These are phyloP conservation scores for Leishmania arabica DNA, from an alignment of 208 protist species.

Conservation along the genomic window DNA sequence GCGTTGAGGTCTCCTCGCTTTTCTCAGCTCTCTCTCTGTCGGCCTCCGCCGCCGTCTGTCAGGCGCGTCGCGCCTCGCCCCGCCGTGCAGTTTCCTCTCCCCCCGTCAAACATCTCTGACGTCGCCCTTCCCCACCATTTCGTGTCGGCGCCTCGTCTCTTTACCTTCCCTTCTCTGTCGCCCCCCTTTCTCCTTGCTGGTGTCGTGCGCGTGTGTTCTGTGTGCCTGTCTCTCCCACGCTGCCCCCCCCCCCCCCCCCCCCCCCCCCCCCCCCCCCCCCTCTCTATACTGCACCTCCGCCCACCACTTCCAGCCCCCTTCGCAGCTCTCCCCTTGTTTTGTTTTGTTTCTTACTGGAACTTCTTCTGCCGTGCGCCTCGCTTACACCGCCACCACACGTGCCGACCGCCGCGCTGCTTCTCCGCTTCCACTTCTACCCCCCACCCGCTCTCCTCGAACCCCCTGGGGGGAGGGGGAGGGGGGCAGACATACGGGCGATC, in stretches of 20 bases:
- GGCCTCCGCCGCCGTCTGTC: neutral
- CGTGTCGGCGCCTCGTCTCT: neutral
- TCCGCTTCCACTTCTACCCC: neutral
- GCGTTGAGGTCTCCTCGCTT: neutral
- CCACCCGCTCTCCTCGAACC: neutral
- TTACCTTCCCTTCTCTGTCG: neutral
- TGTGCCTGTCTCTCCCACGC: neutral
- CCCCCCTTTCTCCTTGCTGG: neutral
- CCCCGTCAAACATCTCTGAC: neutral
- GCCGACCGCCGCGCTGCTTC: neutral
- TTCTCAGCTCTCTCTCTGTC: neutral
- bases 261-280: no score
- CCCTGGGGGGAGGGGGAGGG: neutral
- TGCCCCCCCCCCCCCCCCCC: neutral
- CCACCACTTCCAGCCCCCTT: neutral
- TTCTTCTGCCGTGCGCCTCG: neutral
- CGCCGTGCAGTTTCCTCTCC: neutral
- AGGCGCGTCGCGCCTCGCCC: neutral
- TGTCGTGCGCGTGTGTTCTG: neutral
- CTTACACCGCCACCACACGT: neutral
- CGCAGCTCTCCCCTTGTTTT: neutral
- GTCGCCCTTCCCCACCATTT: neutral
- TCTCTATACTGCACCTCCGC: neutral
- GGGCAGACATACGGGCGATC: neutral
- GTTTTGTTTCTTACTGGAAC: constrained; percentile 3